phyloP scores from a whole-genome alignment of 177 flowering plant genomes.

The Tripterygium wilfordii region DNA sequence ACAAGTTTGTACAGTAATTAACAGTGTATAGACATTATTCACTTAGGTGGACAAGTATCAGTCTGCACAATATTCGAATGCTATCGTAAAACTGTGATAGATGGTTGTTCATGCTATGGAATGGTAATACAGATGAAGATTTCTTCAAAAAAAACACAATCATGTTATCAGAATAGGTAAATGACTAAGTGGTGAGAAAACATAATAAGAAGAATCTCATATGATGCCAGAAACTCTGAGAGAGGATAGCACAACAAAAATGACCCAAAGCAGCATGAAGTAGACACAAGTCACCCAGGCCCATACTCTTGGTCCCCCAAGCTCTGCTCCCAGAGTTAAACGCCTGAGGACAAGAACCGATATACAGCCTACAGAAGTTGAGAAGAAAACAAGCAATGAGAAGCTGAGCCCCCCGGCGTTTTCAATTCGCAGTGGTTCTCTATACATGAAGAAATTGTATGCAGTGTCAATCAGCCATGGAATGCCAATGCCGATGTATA shows the following conservation, averaged over 20 bases:
- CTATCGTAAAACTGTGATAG: too few relatives aligned
- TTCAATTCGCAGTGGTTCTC: constrained; percentile 53
- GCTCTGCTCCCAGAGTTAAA: constrained; percentile 67
- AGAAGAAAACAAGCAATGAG: constrained; percentile 78
- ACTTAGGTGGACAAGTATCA: too few relatives aligned
- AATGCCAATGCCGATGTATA: constrained; percentile 86
- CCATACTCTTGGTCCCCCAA: constrained; percentile 83
- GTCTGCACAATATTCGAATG: too few relatives aligned
- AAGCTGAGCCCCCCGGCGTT: constrained; percentile 80
- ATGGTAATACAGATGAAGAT: neutral
- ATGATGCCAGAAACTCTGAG: constrained; percentile 62
- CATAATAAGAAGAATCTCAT: constrained; percentile 9
- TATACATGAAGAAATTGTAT: constrained; percentile 68
- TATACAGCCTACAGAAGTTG: constrained; percentile 79
- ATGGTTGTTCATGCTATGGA: too few relatives aligned
- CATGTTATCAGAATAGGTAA: neutral
- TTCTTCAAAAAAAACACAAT: neutral
- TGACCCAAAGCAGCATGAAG: constrained; percentile 79
- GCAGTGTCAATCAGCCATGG: constrained; percentile 89
- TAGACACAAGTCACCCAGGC: constrained; percentile 66
- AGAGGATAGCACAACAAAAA: constrained; percentile 78
- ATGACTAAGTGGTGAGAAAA: constrained; percentile 1
- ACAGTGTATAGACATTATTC: too few relatives aligned
- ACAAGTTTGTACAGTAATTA: too few relatives aligned
- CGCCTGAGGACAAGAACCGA: constrained; percentile 73